Base-by-base conservation (phyloP, 192 early-diverging fungal species). In the Coemansia sp. region DNA sequence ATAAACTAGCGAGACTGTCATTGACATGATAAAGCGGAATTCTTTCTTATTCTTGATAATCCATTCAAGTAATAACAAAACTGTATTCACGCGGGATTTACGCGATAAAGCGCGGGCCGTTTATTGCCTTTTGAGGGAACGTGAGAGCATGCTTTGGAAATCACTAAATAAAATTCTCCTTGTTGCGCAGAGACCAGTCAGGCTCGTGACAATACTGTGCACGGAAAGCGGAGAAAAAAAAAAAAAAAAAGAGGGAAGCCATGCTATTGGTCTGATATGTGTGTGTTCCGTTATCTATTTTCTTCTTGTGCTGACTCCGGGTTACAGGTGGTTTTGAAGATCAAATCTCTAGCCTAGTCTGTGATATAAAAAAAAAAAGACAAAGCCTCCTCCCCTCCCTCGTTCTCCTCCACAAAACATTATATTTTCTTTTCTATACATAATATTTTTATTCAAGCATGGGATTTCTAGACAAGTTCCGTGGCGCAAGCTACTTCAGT, bases 401-500 rank as follows among this genome's bases (percentile, higher is more conserved):
- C 32, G 6, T 34, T 34, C 32, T 34, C 32, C 0, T 27, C 1
- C 25, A 27, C 25, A 27, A 36, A 36, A 36, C 34, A 36, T 36
- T 8, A 36, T 36, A 5, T 36, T 36, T 8, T 8, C 25, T 27
- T 27, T 27, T 27, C 25, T 27, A 27, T 27, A 37, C n/a, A 19
- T 57, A 4, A 34, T 36, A 34, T 17, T n/a, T 27, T n/a, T 23
- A 39, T 66, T 14, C 44, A 25, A 66, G 37, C 36, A 68, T 68
- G 72, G 60, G 48, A 2, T 21, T 63, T n/a, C 21, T 62, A 5
- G 59, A 60, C 39, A 60, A 5, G 15, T 58, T 73, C 29, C 60
- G 34, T 42, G 34, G 67, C 9, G 19, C 68, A 10, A 63, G 80
- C 37, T 80, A 83, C 70, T 84, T 75, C 63, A 85, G 85, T 34